Base-by-base conservation (phyloP, 169 alveolate species). In the Eimeria acervulina region DNA sequence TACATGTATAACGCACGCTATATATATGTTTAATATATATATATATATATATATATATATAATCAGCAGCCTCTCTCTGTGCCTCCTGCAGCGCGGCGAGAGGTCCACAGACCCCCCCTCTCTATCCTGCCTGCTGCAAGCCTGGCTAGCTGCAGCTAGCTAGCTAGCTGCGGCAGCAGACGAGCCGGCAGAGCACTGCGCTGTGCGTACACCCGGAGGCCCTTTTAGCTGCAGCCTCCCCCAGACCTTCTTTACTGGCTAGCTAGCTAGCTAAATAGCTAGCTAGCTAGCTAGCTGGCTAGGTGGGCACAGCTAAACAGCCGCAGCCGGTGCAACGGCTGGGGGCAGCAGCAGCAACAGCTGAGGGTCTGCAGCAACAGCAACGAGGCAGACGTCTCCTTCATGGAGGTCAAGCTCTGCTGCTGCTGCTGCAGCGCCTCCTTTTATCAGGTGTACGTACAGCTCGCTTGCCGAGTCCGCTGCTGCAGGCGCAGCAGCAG, bases 341-440 rank as follows among this genome's bases (percentile, higher is more conserved):
- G 87, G 87, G 61, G 66, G 66, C 66, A 55, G 66, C 66, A 8
- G 66, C 66, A 55, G 66, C 66, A 55, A 23, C 68, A 47, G 90
- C 90, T 13, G 17, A 26, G 90, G 90, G 72, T 81, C 70, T 81
- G 90, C 38, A 3, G 72, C 90, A 8, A 81, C 40, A 0, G 90
- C 66, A 10, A 81, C 19, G 42, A 81, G 66, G 47, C 90, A 81
- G 36, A 81, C 90, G 26, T 61, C 55, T 33, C 90, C 90, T 72
- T 81, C 90, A 0, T 26, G 70, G 38, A 81, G 72, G 15, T 61
- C 51, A 4, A 23, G 15, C 13, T 76, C 87, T n/a, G 4, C 70
- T 47, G 17, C 23, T 81, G 40, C 59, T 76, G 87, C 47, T 15
- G 52, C n/a, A 12, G 87, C 47, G 33, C 31, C 87, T 40, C n/a